These are phyloP conservation scores for Alternaria brassicae DNA, from an alignment of 2,329 filamentous ascomycete species.

Conservation along the genomic window DNA sequence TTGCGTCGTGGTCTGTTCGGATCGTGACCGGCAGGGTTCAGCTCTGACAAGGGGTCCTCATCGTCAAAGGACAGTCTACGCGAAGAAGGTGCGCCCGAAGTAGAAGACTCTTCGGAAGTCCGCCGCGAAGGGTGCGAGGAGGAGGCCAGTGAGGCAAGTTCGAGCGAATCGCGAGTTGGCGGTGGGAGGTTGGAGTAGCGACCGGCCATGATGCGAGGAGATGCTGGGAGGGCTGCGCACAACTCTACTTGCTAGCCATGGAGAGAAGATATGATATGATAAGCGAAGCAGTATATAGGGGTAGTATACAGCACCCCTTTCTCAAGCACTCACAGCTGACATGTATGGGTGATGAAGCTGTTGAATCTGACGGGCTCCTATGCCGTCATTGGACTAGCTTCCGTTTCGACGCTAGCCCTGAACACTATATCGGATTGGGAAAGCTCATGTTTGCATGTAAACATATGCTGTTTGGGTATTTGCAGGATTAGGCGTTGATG, in stretches of 20 bases:
- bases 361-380: constrained; percentile 23
- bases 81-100: constrained; percentile 90
- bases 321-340: constrained; percentile 11
- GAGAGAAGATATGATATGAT: constrained; percentile 9
- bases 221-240: constrained; percentile 24
- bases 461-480: neutral
- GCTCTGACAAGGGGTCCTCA: constrained; percentile 74
- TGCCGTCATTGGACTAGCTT: constrained; percentile 32
- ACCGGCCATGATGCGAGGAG: constrained; percentile 44
- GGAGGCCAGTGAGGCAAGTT: constrained; percentile 92
- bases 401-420: constrained; percentile 17
- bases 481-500: neutral
- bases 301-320: constrained; percentile 23
- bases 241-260: constrained; percentile 35
- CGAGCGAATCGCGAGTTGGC: constrained; percentile 83
- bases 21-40: constrained; percentile 62
- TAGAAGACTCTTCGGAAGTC: constrained; percentile 74
- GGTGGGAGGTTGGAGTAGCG: constrained; percentile 48
- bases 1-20: constrained; percentile 54
- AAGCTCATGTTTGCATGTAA: neutral
- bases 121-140: constrained; percentile 73
- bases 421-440: neutral
- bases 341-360: constrained; percentile 26
- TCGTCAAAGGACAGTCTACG: constrained; percentile 87
- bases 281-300: constrained; percentile 12